These are phyloP conservation scores for Monosporascus cannonballus DNA, from an alignment of 2,329 filamentous ascomycete species.

Conservation along the genomic window DNA sequence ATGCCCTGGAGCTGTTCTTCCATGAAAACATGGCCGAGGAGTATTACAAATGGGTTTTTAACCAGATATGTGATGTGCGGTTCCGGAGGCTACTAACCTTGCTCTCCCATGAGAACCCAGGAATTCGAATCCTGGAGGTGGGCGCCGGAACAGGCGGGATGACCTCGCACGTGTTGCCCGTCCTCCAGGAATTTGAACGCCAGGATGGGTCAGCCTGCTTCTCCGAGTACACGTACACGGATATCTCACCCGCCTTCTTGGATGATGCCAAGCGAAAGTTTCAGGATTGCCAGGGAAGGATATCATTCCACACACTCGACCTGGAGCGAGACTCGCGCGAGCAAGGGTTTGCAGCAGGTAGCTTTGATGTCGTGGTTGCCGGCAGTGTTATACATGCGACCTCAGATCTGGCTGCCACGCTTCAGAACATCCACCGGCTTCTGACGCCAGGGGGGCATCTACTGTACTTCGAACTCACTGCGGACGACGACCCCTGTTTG, in stretches of 20 bases:
- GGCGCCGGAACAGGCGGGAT: slow-evolving; percentile 27
- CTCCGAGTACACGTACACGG: slow-evolving; percentile 26
- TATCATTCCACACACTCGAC: slow-evolving; percentile 12
- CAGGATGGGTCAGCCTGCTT: slow-evolving; percentile 4
- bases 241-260: slow-evolving; percentile 30
- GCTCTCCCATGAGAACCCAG: slow-evolving; percentile 19
- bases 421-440: neutral
- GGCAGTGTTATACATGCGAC: slow-evolving; percentile 2
- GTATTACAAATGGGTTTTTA: slow-evolving; percentile 22
- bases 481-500: neutral
- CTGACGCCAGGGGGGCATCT: slow-evolving; percentile 4
- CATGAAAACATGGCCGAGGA: slow-evolving; percentile 17
- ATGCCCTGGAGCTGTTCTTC: slow-evolving; percentile 24
- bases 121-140: slow-evolving; percentile 22
- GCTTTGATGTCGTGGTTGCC: slow-evolving; percentile 1
- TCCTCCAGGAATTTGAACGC: slow-evolving; percentile 5
- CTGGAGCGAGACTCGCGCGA: slow-evolving; percentile 7
- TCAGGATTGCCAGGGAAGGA: neutral
- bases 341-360: neutral
- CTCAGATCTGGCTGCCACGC: neutral
- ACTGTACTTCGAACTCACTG: slow-evolving; percentile 1
- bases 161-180: slow-evolving; percentile 14
- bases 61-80: slow-evolving; percentile 5
- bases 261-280: slow-evolving; percentile 10
- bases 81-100: neutral